phyloP scores from a whole-genome alignment of 495 filamentous ascomycete genomes.

The Paragyromitra xinjiangensis region DNA sequence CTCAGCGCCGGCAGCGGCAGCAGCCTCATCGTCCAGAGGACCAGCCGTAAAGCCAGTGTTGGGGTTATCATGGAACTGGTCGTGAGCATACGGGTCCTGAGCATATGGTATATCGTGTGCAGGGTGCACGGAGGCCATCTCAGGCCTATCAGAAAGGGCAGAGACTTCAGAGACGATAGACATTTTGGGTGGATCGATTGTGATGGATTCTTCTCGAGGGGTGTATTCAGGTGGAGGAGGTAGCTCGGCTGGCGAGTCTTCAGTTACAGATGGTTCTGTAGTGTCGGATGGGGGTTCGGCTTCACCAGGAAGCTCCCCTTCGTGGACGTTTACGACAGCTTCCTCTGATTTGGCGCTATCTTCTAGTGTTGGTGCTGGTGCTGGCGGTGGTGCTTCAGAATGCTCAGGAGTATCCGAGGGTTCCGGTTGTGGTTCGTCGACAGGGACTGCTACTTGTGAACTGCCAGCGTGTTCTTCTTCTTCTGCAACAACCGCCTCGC shows the following conservation, averaged over 20 bases:
- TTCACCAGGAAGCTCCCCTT: constrained; percentile 36
- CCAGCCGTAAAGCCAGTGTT: constrained; percentile 33
- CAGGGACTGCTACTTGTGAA: neutral
- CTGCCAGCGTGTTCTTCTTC: constrained; percentile 37
- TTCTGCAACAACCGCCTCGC: neutral
- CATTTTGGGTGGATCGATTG: constrained; percentile 23
- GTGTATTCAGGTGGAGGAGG: constrained; percentile 7
- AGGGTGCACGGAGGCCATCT: constrained; percentile 18
- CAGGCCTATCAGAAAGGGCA: constrained; percentile 42
- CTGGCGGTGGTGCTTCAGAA: constrained; percentile 4
- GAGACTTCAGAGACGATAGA: constrained; percentile 39
- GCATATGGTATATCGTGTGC: constrained; percentile 5
- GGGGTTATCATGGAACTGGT: constrained; percentile 15
- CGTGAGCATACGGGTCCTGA: constrained; percentile 14
- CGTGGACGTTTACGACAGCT: constrained; percentile 16
- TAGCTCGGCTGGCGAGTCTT: constrained; percentile 11
- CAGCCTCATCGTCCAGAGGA: constrained; percentile 47
- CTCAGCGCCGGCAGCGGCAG: constrained; percentile 41
- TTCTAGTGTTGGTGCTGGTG: neutral
- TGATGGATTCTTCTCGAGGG: constrained; percentile 9
- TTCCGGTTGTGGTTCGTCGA: constrained; percentile 25
- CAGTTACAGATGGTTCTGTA: neutral
- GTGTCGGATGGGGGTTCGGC: constrained; percentile 12
- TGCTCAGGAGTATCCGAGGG: neutral
- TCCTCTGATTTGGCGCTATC: constrained; percentile 38